Evolutionary conservation across 2,329 filamentous ascomycete genomes (phyloP), one percentile per base, ranked within the genome.

Genomic region (Metarhizium album): DNA sequence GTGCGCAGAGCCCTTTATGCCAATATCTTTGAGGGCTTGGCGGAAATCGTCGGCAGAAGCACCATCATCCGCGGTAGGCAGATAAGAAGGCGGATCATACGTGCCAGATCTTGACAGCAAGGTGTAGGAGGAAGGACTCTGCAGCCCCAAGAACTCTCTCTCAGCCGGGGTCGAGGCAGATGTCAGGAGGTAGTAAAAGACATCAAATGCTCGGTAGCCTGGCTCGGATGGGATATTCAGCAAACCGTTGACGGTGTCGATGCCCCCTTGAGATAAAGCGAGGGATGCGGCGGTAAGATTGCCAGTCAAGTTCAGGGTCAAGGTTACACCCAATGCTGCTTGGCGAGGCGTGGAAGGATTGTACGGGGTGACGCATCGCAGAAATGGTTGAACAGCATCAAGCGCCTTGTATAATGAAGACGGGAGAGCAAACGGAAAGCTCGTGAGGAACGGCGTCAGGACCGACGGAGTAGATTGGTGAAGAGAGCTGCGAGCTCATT

Each of bases 131-230:
- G 87, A 85, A 2, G 87, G 80, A 8, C 82, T 75, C 68, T 89
- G 86, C 29, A 98, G 77, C 24, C 86, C 83, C 14, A 98, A 72
- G 54, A 90, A 95, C 64, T 97, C 91, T 51, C 89, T 78, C 70
- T 98, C 93, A 2, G 89, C 84, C 3, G 86, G 82, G 1, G 88
- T 93, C 0, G 93, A 95, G 1, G 87, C 86, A n/a, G 87, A 90
- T 0, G 90, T 94, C 42, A 97, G 76, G 1, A 98, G 80, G 61
- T 96, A 97, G 71, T 98, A 97, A 64, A 98, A 97, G 47, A 95
- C 93, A 63, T 98, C 91, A 59, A 98, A 98, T 3, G 91, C 93
- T 55, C 93, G 84, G 67, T 89, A 89, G 13, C 93, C 93, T 6
- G 82, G 63, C 62, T 95, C 83, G 0, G 82, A 68, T 0, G 93